A percentile compares a stretch with the other conserved stretches of the same genome.
These are phyloP conservation scores for Lachnum nothofagi DNA, from an alignment of 2,329 filamentous ascomycete genomes.

Conservation along the genomic window DNA sequence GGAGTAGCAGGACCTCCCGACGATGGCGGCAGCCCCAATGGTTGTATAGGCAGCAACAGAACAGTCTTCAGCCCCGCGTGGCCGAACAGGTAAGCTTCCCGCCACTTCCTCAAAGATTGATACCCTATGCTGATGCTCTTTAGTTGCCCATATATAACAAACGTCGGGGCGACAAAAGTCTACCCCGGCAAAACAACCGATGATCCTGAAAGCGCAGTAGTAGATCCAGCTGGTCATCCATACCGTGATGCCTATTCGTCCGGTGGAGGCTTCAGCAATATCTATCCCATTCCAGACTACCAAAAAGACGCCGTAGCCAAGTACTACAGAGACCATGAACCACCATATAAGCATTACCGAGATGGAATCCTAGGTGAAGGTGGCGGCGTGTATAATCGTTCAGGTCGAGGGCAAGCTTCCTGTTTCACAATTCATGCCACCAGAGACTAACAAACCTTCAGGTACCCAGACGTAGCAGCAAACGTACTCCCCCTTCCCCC, in stretches of 20 bases:
- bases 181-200: conserved; percentile 40
- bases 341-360: conserved; percentile 24
- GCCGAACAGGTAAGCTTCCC: conserved; percentile 34
- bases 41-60: conserved; percentile 36
- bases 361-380: neutral
- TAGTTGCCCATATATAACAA: conserved; percentile 63
- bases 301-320: conserved; percentile 41
- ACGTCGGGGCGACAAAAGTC: conserved; percentile 56
- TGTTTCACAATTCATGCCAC: neutral
- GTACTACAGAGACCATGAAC: conserved; percentile 36
- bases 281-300: conserved; percentile 45
- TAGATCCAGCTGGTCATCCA: conserved; percentile 27
- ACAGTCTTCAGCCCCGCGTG: conserved; percentile 34
- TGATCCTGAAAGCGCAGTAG: conserved; percentile 24
- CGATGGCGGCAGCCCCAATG: conserved; percentile 51
- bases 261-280: conserved; percentile 47
- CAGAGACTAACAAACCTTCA: neutral
- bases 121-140: conserved; percentile 30
- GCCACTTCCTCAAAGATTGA: neutral
- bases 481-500: neutral
- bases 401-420: conserved; percentile 36
- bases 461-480: conserved; percentile 40
- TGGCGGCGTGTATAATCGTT: conserved; percentile 35
- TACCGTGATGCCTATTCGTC: conserved; percentile 38
- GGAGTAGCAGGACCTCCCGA: conserved; percentile 53